Conservation (phyloP, 176 grass and related monocot species). For the Triticum monococcum region DNA sequence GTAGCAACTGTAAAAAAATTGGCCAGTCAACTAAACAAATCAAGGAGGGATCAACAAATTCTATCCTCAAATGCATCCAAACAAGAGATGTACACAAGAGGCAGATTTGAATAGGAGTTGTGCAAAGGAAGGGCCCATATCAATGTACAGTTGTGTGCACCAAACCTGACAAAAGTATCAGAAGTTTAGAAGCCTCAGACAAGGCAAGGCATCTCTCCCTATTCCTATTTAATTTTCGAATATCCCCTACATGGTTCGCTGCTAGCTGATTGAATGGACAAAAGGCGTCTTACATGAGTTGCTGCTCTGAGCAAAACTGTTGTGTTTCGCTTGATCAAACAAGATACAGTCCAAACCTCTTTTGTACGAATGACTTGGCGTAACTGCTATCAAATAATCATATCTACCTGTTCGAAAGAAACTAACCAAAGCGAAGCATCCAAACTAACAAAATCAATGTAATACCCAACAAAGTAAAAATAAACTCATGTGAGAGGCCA, state of each 20-base stretch:
- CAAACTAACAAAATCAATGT: background rate
- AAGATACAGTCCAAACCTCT: background rate
- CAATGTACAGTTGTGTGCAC: background rate
- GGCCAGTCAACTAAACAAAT: background rate
- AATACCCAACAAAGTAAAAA: background rate
- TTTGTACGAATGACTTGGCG: background rate
- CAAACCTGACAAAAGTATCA: background rate
- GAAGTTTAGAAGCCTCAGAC: background rate
- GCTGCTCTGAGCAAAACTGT: background rate
- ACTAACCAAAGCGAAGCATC: background rate
- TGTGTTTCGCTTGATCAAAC: background rate
- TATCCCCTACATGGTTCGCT: background rate
- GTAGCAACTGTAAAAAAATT: background rate
- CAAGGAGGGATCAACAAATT: background rate
- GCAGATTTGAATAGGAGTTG: background rate
- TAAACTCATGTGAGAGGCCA: background rate
- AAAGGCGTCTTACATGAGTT: slow-evolving; percentile 11
- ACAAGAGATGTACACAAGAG: background rate
- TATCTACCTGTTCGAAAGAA: background rate
- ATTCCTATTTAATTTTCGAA: background rate
- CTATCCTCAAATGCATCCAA: slow-evolving; percentile 4
- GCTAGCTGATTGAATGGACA: background rate
- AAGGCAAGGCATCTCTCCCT: background rate
- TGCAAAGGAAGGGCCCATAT: background rate
- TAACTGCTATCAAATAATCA: background rate